Base-by-base conservation (phyloP, 2,329 filamentous ascomycete genomes). In the Bipolaris gigantea region DNA sequence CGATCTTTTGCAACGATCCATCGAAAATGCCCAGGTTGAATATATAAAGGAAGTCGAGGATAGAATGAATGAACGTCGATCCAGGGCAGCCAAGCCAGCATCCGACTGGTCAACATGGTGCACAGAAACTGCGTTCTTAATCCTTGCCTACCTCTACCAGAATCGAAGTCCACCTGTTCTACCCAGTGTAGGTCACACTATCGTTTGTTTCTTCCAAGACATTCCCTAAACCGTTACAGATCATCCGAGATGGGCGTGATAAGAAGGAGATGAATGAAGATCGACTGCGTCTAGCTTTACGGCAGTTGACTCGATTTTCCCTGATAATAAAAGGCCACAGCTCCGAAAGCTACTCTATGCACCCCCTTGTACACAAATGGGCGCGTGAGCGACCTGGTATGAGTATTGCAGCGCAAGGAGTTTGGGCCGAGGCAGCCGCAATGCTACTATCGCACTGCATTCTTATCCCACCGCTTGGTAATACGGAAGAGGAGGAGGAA, bases 321-420 rank as follows among this genome's bases (percentile, higher is more conserved):
- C 48, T 73, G 8, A 53, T 73, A 7, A 66, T 41, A 7, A 46
- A 64, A 33, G 44, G 65, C 36, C 47, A 57, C 35, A 38, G 21
- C 35, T 38, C 35, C 9, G 13, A 40, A 40, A 64, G 56, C 45
- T 73, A 67, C 44, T 73, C 65, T 5, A 64, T 72, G 56, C 70
- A 74, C 57, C 70, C 67, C 9, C 45, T 73, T 15, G 61, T 72
- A 9, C 70, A 74, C 45, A 60, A 42, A 8, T 74, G 70, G 71
- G 69, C 64, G 3, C 56, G 71, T 27, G 66, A 71, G 40, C 56
- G 70, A 36, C 67, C 65, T 2, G 48, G 62, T 23, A 35, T 43
- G 30, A 50, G 39, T 36, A 25, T 30, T 9, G 32, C 38, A 15
- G 67, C 71, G 41, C 66, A 72, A 56, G 64, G 60, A 15, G 33